Base-by-base conservation (phyloP, 495 filamentous ascomycete species). In the Lasiosphaeria ovina region DNA sequence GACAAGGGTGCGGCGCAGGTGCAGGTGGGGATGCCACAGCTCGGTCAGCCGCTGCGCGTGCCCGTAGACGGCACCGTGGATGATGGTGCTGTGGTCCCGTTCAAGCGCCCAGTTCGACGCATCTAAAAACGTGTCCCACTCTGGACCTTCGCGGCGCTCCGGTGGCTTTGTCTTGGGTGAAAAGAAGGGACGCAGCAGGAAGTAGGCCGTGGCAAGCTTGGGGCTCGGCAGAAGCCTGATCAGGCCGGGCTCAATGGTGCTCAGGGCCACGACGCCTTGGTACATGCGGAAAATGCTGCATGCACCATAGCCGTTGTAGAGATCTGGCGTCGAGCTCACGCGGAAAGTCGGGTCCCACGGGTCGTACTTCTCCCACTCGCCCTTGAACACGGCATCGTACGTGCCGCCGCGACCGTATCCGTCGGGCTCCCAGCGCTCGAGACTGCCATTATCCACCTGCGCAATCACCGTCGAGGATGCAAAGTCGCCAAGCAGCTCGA, bases 261-360 rank as follows among this genome's bases (percentile, higher is more conserved):
- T 92, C 76, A 96, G 84, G n/a, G 88, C 86, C 12, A 96, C 79
- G 80, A 92, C 91, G 33, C 91, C 92, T 68, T 96, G 91, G 75
- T 89, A 93, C 81, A 96, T 91, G 14, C 92, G 84, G 77, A 93
- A 88, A 82, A 93, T 91, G 17, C 83, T 89, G 76, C 92, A 96
- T 2, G 88, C 86, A 4, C 92, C 91, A 9, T 90, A 86, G 36
- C 92, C 91, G 65, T 95, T 87, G 75, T 97, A 96, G 47, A 96
- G 68, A 60, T 97, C 92, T 59, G 86, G 85, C 16, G 84, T 84
- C 6, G 88, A 90, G 12, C 77, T 81, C 31, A 95, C 73, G 49
- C 93, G 82, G 68, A 87, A 85, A 50, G 85, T 87, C 8, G 85
- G 85, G 65, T 96, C 91, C 87, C 88, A 96, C 0, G 92, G 84